Percentiles rank a stretch among this genome's conserved stretches.
These are phyloP conservation scores for Trametes polyzona DNA, from an alignment of 1,284 basidiomycete genomes.

Conservation along the genomic window DNA sequence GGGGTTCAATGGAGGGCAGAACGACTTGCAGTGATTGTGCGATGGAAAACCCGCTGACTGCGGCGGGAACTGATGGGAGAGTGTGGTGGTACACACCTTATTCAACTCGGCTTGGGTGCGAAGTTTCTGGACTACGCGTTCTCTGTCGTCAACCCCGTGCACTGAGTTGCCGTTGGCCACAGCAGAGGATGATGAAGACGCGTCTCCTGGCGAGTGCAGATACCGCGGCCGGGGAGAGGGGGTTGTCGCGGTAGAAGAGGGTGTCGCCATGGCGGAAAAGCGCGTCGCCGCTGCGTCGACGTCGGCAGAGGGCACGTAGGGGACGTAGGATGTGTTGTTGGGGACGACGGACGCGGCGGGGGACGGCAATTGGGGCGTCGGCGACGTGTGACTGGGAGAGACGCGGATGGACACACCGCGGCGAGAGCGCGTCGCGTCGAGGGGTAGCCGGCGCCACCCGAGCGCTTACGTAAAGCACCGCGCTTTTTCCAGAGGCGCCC, in stretches of 20 bases:
- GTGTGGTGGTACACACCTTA: constrained; percentile 55
- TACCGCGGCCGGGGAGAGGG: constrained; percentile 71
- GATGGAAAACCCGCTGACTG: neutral
- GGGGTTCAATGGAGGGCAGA: neutral
- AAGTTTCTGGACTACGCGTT: constrained; percentile 71
- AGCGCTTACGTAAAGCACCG: constrained; percentile 24
- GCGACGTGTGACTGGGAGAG: constrained; percentile 30
- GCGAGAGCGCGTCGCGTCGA: constrained; percentile 32
- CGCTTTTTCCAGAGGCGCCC: constrained; percentile 24
- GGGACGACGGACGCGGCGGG: constrained; percentile 21
- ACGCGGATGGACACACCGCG: constrained; percentile 28
- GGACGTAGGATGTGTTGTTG: constrained; percentile 6
- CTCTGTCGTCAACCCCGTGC: constrained; percentile 58
- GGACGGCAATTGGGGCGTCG: constrained; percentile 25
- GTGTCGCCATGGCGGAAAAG: constrained; percentile 61
- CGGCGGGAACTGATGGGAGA: constrained; percentile 12
- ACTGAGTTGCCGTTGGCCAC: constrained; percentile 42
- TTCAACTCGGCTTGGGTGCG: constrained; percentile 75
- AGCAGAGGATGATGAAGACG: constrained; percentile 32
- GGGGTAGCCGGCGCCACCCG: constrained; percentile 26
- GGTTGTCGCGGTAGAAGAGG: constrained; percentile 76
- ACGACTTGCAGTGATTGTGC: neutral
- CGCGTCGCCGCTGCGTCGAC: constrained; percentile 13
- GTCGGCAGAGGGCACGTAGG: neutral
- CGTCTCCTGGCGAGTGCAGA: constrained; percentile 51